Conservation (phyloP, 345 rosid species). For the Salix koriyanagi region DNA sequence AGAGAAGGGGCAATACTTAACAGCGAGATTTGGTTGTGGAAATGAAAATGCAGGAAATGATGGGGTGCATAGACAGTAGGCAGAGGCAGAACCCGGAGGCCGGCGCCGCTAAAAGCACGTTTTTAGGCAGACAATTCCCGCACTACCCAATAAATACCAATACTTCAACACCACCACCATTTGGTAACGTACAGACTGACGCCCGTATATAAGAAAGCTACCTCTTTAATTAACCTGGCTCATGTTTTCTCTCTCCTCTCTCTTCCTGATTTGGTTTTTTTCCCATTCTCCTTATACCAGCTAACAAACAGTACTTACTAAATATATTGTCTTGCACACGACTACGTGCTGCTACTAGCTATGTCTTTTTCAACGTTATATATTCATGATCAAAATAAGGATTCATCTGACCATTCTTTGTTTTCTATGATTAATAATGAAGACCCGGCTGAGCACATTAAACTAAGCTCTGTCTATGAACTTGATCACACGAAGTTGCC, state of each 20-base stretch:
- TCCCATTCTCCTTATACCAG: neutral
- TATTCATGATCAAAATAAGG: neutral
- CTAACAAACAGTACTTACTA: neutral
- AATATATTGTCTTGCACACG: too few species aligned
- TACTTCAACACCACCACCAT: neutral
- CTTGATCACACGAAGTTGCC: slow-evolving; percentile 62
- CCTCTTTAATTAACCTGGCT: neutral
- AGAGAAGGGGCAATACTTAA: neutral
- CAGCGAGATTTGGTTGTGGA: neutral
- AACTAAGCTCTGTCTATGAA: slow-evolving; percentile 63
- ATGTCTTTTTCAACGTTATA: neutral
- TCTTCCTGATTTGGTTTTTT: neutral
- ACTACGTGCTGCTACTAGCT: neutral
- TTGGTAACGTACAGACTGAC: neutral
- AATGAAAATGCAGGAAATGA: slow-evolving; percentile 11
- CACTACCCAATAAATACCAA: neutral
- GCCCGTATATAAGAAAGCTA: neutral
- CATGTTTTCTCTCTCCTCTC: slow-evolving; percentile 3
- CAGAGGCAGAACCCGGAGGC: slow-evolving; percentile 18
- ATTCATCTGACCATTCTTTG: neutral
- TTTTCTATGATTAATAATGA: neutral
- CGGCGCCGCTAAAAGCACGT: slow-evolving; percentile 18
- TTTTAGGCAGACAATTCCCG: slow-evolving; percentile 18
- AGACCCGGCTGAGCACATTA: slow-evolving; percentile 55
- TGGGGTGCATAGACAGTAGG: slow-evolving; percentile 20